Evolutionary conservation across 768 basidiomycete genomes (phyloP).

Genomic region (Leccinum subtestaceum): DNA sequence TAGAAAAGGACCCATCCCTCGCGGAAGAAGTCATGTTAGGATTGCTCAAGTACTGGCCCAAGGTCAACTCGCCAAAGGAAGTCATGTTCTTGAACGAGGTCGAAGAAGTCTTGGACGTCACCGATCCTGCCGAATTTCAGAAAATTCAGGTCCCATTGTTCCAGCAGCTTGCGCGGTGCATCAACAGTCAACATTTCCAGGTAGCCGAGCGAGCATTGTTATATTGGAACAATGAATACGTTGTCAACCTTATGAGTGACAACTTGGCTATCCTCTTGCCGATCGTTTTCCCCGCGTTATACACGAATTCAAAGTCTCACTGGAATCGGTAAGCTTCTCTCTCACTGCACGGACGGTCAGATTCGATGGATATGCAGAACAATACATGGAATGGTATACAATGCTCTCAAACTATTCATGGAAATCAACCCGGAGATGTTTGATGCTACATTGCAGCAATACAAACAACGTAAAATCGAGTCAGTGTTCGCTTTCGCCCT

Average conservation of each 20-base stretch:
- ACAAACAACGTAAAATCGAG: slow-evolving; percentile 85
- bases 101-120: slow-evolving; percentile 97
- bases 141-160: slow-evolving; percentile 94
- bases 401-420: slow-evolving; percentile 97
- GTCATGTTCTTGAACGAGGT: slow-evolving; percentile 99
- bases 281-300: slow-evolving; percentile 95
- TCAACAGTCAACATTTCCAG: slow-evolving; percentile 99
- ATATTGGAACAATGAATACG: slow-evolving; percentile 99
- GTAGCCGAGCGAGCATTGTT: slow-evolving; percentile 95
- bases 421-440: slow-evolving; percentile 97
- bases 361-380: slow-evolving; percentile 53
- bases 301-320: slow-evolving; percentile 93
- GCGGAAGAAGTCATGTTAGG: slow-evolving; percentile 97
- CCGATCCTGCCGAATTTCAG: slow-evolving; percentile 92
- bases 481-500: slow-evolving; percentile 42
- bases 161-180: slow-evolving; percentile 91
- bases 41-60: slow-evolving; percentile 97
- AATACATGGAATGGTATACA: slow-evolving; percentile 99
- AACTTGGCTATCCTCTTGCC: slow-evolving; percentile 87
- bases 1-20: slow-evolving; percentile 90
- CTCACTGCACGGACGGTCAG: neutral
- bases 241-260: slow-evolving; percentile 98
- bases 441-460: slow-evolving; percentile 89
- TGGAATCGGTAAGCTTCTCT: slow-evolving; percentile 85
- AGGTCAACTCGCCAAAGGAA: slow-evolving; percentile 98